These are phyloP conservation scores for Colletotrichum tropicale DNA, from an alignment of 2,329 filamentous ascomycete genomes.

Conservation along the genomic window DNA sequence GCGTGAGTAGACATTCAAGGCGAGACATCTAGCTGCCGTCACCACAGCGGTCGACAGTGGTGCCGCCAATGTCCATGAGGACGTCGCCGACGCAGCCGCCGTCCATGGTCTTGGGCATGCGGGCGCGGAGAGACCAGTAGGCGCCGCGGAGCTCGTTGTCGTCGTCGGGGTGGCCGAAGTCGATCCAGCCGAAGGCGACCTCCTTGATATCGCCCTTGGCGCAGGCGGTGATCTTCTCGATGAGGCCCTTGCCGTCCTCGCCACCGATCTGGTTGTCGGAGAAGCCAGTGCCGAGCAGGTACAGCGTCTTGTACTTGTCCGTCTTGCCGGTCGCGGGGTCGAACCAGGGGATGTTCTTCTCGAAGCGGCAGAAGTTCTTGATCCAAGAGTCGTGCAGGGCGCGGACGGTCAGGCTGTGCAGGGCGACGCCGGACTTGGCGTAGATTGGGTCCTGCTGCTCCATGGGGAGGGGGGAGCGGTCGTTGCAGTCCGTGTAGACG, in stretches of 20 bases:
- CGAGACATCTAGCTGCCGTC: background rate
- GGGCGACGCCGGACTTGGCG: slow-evolving; percentile 14
- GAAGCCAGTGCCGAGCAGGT: background rate
- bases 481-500: slow-evolving; percentile 23
- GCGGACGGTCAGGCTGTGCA: background rate
- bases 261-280: slow-evolving; percentile 1
- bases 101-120: background rate
- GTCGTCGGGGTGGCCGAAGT: background rate
- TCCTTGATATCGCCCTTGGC: background rate
- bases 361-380: slow-evolving; percentile 9
- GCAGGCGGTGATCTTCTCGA: background rate
- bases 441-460: slow-evolving; percentile 22
- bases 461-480: slow-evolving; percentile 16
- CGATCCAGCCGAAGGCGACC: background rate
- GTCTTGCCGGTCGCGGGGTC: background rate
- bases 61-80: background rate
- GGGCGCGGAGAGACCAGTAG: background rate
- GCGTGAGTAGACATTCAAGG: background rate
- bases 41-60: background rate
- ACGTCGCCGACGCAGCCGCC: background rate
- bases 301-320: background rate
- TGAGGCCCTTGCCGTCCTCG: background rate
- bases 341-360: background rate
- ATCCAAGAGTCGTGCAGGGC: slow-evolving; percentile 19
- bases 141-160: background rate